Percentiles rank a stretch among this genome's conserved stretches.
Evolutionary conservation across 768 basidiomycete genomes (phyloP).

Genomic region (Saitozyma podzolica): DNA sequence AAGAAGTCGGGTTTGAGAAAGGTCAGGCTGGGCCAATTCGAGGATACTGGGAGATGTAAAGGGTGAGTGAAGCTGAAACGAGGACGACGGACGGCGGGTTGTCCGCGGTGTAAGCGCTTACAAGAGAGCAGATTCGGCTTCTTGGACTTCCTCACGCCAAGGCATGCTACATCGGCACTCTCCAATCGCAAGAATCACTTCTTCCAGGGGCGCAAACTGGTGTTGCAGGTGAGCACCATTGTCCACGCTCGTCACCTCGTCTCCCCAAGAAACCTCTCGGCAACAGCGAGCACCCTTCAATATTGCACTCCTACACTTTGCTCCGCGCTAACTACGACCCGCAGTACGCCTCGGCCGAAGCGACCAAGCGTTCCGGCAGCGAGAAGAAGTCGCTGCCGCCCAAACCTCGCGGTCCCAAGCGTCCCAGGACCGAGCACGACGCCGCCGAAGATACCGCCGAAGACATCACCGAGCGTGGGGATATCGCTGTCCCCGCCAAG

Average conservation of each 20-base stretch:
- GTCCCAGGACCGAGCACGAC: conserved; percentile 1
- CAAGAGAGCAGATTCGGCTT: conserved; percentile 74
- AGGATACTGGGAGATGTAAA: conserved; percentile 92
- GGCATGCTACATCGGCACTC: conserved; percentile 78
- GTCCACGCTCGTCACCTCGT: no score
- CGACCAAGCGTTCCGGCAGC: conserved; percentile 46
- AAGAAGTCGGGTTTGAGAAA: conserved; percentile 60
- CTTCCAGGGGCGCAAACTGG: conserved; percentile 77
- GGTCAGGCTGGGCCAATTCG: conserved; percentile 90
- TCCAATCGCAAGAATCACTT: conserved; percentile 80
- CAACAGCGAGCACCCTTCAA: no score
- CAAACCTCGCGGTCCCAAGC: not conserved
- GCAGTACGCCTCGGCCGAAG: conserved; percentile 52
- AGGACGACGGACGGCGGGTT: not conserved
- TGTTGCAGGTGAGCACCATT: conserved; percentile 57
- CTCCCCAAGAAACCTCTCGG: no score
- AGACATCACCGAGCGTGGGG: conserved; percentile 13
- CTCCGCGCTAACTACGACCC: not conserved
- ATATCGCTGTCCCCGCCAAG: not conserved
- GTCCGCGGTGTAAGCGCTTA: not conserved
- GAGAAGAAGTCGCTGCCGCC: not conserved
- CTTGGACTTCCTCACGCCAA: conserved; percentile 78
- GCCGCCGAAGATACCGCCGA: conserved; percentile 1
- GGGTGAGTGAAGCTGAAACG: conserved; percentile 62
- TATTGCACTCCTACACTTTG: not conserved